Evolutionary conservation across 345 rosid species (phyloP).

Genomic region (Murraya paniculata): DNA sequence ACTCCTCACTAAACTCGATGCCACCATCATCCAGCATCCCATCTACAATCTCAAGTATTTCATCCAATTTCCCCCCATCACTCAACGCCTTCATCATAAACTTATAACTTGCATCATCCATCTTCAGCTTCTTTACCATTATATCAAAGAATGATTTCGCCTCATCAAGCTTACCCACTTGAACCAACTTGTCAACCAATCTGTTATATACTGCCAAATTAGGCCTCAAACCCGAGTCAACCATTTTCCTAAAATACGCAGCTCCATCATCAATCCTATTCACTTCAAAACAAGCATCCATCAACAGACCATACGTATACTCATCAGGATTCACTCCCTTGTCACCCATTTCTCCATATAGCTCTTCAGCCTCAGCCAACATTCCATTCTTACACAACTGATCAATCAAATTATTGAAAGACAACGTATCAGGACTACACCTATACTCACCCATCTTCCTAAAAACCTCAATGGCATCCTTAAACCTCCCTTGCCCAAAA

Average conservation of each 20-base stretch:
- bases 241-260: slow-evolving; percentile 66
- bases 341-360: slow-evolving; percentile 72
- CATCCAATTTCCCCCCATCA: slow-evolving; percentile 62
- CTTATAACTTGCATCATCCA: slow-evolving; percentile 70
- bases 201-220: slow-evolving; percentile 69
- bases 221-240: slow-evolving; percentile 68
- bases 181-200: slow-evolving; percentile 62
- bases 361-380: slow-evolving; percentile 69
- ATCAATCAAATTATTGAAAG: slow-evolving; percentile 77
- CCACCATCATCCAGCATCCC: slow-evolving; percentile 70
- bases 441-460: slow-evolving; percentile 61
- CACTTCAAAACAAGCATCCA: slow-evolving; percentile 75
- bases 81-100: slow-evolving; percentile 72
- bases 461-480: slow-evolving; percentile 66
- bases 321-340: slow-evolving; percentile 85
- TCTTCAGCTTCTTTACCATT: slow-evolving; percentile 86
- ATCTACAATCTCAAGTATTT: slow-evolving; percentile 71
- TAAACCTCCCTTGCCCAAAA: slow-evolving; percentile 57
- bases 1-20: slow-evolving; percentile 52
- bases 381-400: slow-evolving; percentile 65
- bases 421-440: slow-evolving; percentile 63
- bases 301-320: slow-evolving; percentile 59
- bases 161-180: slow-evolving; percentile 62
- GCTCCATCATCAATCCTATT: slow-evolving; percentile 75
- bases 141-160: slow-evolving; percentile 70